Conservation (phyloP, 2,329 filamentous ascomycete species). For the Fusarium secorum region DNA sequence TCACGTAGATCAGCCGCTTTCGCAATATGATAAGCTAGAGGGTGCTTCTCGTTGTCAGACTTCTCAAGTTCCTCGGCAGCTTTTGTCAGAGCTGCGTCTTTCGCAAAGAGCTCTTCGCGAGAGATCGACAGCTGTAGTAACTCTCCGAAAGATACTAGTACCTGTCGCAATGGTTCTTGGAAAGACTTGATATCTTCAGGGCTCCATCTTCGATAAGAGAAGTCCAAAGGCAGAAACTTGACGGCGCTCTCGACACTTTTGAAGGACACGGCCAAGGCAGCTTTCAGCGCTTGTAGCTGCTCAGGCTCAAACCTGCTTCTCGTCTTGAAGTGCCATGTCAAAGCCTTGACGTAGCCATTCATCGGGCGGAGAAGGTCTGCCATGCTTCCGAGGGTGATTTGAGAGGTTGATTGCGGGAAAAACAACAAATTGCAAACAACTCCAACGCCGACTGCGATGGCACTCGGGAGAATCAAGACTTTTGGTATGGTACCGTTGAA, state of each 20-base stretch:
- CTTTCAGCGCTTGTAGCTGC: neutral
- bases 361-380: slow-evolving; percentile 1
- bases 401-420: slow-evolving; percentile 12
- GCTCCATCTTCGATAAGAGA: slow-evolving; percentile 9
- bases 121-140: slow-evolving; percentile 4
- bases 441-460: slow-evolving; percentile 3
- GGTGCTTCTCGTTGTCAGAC: slow-evolving; percentile 8
- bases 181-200: slow-evolving; percentile 13
- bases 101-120: slow-evolving; percentile 3
- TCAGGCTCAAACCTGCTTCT: neutral
- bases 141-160: neutral
- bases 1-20: slow-evolving; percentile 12
- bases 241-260: slow-evolving; percentile 5
- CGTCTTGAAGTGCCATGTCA: slow-evolving; percentile 13
- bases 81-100: slow-evolving; percentile 7
- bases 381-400: slow-evolving; percentile 15
- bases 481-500: slow-evolving; percentile 8
- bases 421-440: slow-evolving; percentile 10
- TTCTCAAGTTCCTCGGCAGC: slow-evolving; percentile 7
- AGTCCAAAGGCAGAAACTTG: slow-evolving; percentile 14
- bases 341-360: slow-evolving; percentile 4
- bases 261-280: neutral
- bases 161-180: slow-evolving; percentile 1
- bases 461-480: neutral
- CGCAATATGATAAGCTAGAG: slow-evolving; percentile 8